These are phyloP conservation scores for Cadophora sp. DNA, from an alignment of 2,329 filamentous ascomycete species.

Conservation along the genomic window DNA sequence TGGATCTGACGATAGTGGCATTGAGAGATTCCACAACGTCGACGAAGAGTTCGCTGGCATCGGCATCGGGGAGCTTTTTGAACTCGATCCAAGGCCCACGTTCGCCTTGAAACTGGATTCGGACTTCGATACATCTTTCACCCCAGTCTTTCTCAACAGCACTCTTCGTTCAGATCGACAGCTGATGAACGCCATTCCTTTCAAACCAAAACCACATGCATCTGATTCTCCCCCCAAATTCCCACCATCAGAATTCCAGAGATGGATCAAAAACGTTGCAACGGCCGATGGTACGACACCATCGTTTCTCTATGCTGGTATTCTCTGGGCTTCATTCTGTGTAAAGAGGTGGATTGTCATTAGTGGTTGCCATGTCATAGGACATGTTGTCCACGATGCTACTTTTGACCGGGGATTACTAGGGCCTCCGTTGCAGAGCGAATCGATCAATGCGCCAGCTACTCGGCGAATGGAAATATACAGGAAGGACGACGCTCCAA, in stretches of 20 bases:
- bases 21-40: slow-evolving; percentile 7
- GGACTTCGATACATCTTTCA: slow-evolving; percentile 55
- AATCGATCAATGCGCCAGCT: slow-evolving; percentile 10
- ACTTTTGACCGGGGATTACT: not conserved
- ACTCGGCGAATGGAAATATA: slow-evolving; percentile 17
- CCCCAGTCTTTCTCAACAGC: slow-evolving; percentile 71
- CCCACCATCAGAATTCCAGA: slow-evolving; percentile 66
- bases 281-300: slow-evolving; percentile 48
- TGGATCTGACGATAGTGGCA: slow-evolving; percentile 11
- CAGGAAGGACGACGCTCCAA: slow-evolving; percentile 12
- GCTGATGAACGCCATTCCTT: slow-evolving; percentile 24
- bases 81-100: slow-evolving; percentile 76
- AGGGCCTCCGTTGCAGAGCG: not conserved
- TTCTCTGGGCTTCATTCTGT: slow-evolving; percentile 73
- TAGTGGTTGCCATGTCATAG: slow-evolving; percentile 53
- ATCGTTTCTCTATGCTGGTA: slow-evolving; percentile 64
- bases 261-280: slow-evolving; percentile 63
- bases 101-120: slow-evolving; percentile 72
- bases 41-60: slow-evolving; percentile 45
- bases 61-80: slow-evolving; percentile 72
- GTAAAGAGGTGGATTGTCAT: slow-evolving; percentile 72
- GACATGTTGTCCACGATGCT: slow-evolving; percentile 12
- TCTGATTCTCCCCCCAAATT: slow-evolving; percentile 43
- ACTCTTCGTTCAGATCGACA: slow-evolving; percentile 58
- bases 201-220: slow-evolving; percentile 25